These are phyloP conservation scores for Nelumbo lutea DNA, from an alignment of 164 flowering plant genomes.

Conservation along the genomic window DNA sequence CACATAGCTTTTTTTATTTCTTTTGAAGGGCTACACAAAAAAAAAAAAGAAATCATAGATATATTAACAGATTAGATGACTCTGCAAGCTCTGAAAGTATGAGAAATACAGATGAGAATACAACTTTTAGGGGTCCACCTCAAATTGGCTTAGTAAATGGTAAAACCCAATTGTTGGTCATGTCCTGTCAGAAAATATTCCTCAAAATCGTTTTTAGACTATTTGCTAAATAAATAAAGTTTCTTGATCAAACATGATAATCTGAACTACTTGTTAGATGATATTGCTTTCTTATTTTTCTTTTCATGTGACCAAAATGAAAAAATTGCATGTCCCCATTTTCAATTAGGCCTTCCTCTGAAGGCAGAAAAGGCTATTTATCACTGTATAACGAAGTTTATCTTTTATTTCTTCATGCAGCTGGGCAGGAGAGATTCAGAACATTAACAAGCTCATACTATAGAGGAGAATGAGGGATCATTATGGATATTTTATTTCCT, in stretches of 20 bases:
- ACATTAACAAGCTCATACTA: slow-evolving; percentile 68
- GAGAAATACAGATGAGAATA: background rate
- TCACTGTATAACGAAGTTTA: background rate
- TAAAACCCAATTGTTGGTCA: too few relatives aligned
- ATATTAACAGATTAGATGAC: too few relatives aligned
- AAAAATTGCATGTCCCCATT: background rate
- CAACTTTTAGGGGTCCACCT: background rate
- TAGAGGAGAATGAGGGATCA: slow-evolving; percentile 70
- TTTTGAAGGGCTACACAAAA: too few relatives aligned
- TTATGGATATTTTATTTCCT: slow-evolving; percentile 38
- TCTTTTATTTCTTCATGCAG: slow-evolving; percentile 32
- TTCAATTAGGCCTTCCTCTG: background rate
- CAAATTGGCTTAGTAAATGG: too few relatives aligned
- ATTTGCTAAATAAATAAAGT: background rate
- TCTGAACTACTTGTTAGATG: background rate
- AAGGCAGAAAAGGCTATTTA: background rate
- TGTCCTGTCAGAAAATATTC: too few relatives aligned
- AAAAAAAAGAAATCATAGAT: too few relatives aligned
- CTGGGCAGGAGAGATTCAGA: slow-evolving; percentile 77
- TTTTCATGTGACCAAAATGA: background rate
- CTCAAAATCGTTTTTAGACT: too few relatives aligned
- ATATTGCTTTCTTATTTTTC: background rate
- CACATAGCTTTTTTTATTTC: too few relatives aligned
- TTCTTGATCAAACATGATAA: background rate
- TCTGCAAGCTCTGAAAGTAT: too few relatives aligned